Evolutionary conservation across 2,329 filamentous ascomycete genomes (phyloP).

Genomic region (Cercospora sojina): DNA sequence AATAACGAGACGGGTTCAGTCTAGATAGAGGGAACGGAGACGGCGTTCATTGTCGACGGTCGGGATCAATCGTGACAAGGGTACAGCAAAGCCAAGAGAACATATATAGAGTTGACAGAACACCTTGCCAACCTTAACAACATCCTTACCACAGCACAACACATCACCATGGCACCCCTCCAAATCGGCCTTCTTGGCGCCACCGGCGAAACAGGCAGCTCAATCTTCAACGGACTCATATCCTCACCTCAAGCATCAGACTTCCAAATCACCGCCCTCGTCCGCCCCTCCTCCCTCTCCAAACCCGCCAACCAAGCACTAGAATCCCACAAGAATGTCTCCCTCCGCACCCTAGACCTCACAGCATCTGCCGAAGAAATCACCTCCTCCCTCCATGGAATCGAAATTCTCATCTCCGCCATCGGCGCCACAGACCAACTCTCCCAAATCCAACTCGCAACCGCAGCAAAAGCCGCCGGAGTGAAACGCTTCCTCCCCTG

Average conservation of each 20-base stretch:
- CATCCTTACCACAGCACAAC: not conserved
- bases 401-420: constrained; percentile 40
- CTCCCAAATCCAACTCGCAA: constrained; percentile 32
- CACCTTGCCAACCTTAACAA: not conserved
- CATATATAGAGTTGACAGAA: not conserved
- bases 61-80: not conserved
- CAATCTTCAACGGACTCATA: constrained; percentile 44
- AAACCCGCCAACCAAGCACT: constrained; percentile 49
- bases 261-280: constrained; percentile 48
- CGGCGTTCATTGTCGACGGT: not conserved
- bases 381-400: constrained; percentile 37
- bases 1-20: not conserved
- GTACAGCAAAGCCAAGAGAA: not conserved
- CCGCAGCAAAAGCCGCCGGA: constrained; percentile 35
- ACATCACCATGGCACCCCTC: constrained; percentile 14
- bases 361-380: constrained; percentile 33
- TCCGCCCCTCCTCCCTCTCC: constrained; percentile 45
- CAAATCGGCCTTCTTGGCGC: constrained; percentile 39
- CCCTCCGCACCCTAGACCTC: constrained; percentile 48
- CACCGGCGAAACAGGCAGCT: constrained; percentile 45
- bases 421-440: constrained; percentile 22
- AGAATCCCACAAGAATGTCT: constrained; percentile 43
- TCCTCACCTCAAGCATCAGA: constrained; percentile 19
- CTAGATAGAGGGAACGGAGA: not conserved
- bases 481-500: constrained; percentile 39